Conservation (phyloP, 139 green algal species). For the Tetradesmus obliquus region DNA sequence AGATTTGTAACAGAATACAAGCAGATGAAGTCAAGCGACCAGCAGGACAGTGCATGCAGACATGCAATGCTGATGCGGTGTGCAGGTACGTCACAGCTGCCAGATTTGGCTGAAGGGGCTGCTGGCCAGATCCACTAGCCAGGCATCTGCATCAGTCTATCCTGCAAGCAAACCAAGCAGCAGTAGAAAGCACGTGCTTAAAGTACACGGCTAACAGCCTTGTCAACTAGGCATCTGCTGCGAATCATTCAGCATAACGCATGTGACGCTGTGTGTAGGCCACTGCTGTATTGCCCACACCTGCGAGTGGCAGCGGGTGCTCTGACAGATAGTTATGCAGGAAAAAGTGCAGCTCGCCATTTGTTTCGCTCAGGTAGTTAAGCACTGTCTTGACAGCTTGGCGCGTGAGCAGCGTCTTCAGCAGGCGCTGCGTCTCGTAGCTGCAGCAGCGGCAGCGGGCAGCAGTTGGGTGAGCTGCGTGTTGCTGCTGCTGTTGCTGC, state of each 20-base stretch:
- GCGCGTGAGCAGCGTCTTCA: constrained; percentile 47
- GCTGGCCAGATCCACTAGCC: constrained; percentile 46
- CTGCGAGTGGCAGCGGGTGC: constrained; percentile 46
- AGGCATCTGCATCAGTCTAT: constrained; percentile 50
- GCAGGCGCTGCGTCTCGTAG: constrained; percentile 49
- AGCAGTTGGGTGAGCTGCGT: too few species aligned
- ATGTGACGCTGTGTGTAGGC: too few species aligned
- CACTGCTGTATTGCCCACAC: not conserved
- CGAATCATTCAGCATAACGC: too few species aligned
- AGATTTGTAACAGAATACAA: too few species aligned
- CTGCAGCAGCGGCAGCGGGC: constrained; percentile 14
- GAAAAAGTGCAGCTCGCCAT: constrained; percentile 58
- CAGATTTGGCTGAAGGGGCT: constrained; percentile 5
- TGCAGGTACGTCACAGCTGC: too few species aligned
- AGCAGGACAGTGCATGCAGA: too few species aligned
- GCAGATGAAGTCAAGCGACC: too few species aligned
- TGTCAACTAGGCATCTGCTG: too few species aligned
- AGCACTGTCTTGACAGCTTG: constrained; percentile 41
- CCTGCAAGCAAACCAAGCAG: not conserved
- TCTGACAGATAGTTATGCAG: constrained; percentile 60
- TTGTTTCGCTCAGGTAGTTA: constrained; percentile 62
- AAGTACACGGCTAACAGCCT: too few species aligned
- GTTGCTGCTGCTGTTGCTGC: not conserved
- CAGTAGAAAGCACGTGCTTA: too few species aligned
- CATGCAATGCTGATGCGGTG: too few species aligned